Evolutionary conservation across 192 early-diverging fungal species (phyloP).

Genomic region (Coemansia sp.): DNA sequence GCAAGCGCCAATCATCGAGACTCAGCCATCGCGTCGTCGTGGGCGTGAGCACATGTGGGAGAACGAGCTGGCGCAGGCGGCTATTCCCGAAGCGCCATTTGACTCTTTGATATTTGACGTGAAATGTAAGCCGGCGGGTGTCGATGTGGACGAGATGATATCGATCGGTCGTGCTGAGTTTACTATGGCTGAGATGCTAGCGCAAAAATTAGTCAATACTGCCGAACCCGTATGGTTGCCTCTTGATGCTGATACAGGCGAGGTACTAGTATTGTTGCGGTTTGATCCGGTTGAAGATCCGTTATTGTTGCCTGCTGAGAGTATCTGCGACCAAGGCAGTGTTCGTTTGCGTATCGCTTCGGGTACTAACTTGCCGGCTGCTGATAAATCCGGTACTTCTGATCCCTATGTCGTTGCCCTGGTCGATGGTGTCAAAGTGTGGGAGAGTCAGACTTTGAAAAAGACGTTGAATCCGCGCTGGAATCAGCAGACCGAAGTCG

Average conservation of each 20-base stretch:
- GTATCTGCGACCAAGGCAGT: constrained; percentile 65
- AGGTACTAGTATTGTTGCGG: constrained; percentile 55
- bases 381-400: constrained; percentile 71
- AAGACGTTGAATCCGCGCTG: constrained; percentile 76
- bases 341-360: constrained; percentile 63
- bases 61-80: constrained; percentile 50
- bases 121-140: constrained; percentile 44
- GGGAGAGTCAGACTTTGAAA: constrained; percentile 71
- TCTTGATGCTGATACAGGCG: constrained; percentile 55
- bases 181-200: constrained; percentile 51
- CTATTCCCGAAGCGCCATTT: constrained; percentile 38
- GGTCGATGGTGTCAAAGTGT: constrained; percentile 66
- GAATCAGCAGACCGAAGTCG: constrained; percentile 66
- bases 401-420: constrained; percentile 74
- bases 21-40: constrained; percentile 48
- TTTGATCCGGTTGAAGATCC: constrained; percentile 55
- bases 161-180: constrained; percentile 55
- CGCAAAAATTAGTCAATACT: constrained; percentile 49
- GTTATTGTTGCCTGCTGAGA: constrained; percentile 48
- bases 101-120: constrained; percentile 47
- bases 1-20: constrained; percentile 52
- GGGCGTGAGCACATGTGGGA: constrained; percentile 57
- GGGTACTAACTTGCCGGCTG: constrained; percentile 65
- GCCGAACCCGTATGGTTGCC: constrained; percentile 55
- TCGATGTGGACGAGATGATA: constrained; percentile 50